phyloP scores from a whole-genome alignment of 2,329 filamentous ascomycete genomes.

The Blumeria graminis region DNA sequence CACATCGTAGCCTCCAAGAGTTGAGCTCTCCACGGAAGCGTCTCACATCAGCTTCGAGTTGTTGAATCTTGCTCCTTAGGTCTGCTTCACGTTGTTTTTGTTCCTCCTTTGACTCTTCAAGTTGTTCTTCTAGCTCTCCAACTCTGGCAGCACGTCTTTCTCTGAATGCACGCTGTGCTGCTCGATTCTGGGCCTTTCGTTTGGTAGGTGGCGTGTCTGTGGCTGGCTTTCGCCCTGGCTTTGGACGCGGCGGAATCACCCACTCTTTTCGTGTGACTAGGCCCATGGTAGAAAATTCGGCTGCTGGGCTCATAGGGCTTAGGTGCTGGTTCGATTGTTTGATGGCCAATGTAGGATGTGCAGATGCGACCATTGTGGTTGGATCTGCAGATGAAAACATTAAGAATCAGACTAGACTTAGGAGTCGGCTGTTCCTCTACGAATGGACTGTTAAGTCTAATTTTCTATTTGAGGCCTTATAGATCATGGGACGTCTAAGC shows the following conservation, averaged over 20 bases:
- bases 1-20: conserved; percentile 15
- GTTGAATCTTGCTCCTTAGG: conserved; percentile 26
- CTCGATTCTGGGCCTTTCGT: conserved; percentile 81
- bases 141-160: conserved; percentile 71
- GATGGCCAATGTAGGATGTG: conserved; percentile 17
- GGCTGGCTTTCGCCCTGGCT: conserved; percentile 80
- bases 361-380: conserved; percentile 15
- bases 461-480: not conserved
- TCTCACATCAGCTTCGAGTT: conserved; percentile 41
- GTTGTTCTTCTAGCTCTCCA: conserved; percentile 44
- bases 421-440: not conserved
- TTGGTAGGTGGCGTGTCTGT: conserved; percentile 84
- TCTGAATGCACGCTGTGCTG: conserved; percentile 73
- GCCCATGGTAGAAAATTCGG: conserved; percentile 17
- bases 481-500: not conserved
- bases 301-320: conserved; percentile 9
- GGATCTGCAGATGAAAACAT: conserved; percentile 18
- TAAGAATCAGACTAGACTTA: conserved; percentile 14
- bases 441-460: not conserved
- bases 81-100: conserved; percentile 33
- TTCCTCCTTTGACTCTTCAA: conserved; percentile 33
- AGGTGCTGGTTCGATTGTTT: conserved; percentile 8
- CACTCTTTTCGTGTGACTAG: conserved; percentile 62
- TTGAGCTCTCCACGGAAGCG: conserved; percentile 24
- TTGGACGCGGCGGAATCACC: conserved; percentile 62